phyloP scores from a whole-genome alignment of 192 early-diverging fungal genomes.

The Coemansia sp. region DNA sequence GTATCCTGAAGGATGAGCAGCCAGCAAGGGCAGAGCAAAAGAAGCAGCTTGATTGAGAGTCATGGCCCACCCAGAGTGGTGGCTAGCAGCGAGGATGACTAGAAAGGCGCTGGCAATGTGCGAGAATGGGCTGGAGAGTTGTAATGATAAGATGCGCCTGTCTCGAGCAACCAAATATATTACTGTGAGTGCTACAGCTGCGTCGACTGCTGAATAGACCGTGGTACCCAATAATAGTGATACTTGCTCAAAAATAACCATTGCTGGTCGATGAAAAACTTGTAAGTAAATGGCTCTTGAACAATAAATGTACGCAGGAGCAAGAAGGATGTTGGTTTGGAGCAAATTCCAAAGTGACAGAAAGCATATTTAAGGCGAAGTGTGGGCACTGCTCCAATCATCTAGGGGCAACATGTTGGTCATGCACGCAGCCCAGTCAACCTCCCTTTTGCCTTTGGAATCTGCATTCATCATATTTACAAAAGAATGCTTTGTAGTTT shows the following conservation, averaged over 20 bases:
- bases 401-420: neutral
- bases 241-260: neutral
- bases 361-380: neutral
- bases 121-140: neutral
- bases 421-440: neutral
- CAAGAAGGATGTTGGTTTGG: neutral
- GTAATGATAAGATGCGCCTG: neutral
- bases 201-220: neutral
- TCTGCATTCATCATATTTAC: neutral
- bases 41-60: neutral
- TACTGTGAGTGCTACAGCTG: neutral
- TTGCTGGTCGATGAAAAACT: neutral
- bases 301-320: neutral
- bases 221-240: neutral
- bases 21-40: neutral
- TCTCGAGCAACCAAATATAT: neutral
- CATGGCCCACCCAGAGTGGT: neutral
- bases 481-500: neutral
- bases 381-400: neutral
- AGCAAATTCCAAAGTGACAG: neutral
- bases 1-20: neutral
- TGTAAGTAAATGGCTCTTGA: neutral
- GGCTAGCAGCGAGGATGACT: neutral
- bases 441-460: neutral
- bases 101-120: conserved; percentile 5